Evolutionary conservation across 1,284 basidiomycete genomes (phyloP).

Genomic region (Malassezia globosa): DNA sequence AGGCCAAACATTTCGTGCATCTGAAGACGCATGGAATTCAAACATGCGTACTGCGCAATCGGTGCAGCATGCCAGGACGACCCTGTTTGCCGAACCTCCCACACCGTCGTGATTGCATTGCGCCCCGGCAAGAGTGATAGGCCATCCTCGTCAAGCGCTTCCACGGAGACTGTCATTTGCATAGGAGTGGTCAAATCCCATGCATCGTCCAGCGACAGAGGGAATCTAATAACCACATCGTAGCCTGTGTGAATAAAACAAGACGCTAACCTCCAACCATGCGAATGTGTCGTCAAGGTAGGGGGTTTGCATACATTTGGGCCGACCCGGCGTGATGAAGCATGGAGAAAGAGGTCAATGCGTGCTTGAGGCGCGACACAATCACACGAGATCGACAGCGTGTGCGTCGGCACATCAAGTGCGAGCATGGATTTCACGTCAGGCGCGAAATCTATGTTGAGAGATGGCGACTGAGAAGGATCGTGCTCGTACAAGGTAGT

Average conservation of each 20-base stretch:
- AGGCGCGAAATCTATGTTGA: not conserved
- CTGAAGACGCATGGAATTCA: slow-evolving; percentile 40
- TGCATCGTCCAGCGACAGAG: slow-evolving; percentile 4
- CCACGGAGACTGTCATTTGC: slow-evolving; percentile 35
- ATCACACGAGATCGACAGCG: slow-evolving; percentile 4
- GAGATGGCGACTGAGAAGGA: not conserved
- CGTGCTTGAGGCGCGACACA: slow-evolving; percentile 13
- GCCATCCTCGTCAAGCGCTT: slow-evolving; percentile 40
- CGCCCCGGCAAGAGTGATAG: slow-evolving; percentile 24
- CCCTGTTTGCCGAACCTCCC: not conserved
- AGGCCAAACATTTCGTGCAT: slow-evolving; percentile 44
- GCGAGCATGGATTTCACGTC: not conserved
- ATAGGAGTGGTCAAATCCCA: slow-evolving; percentile 8
- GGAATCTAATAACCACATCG: not conserved
- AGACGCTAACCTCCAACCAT: slow-evolving; percentile 9
- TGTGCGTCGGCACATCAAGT: slow-evolving; percentile 9
- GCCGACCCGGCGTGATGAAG: not conserved
- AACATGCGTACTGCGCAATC: slow-evolving; percentile 5
- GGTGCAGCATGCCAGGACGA: not conserved
- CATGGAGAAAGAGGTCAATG: slow-evolving; percentile 5
- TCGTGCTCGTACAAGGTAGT: not conserved
- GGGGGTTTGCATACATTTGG: not conserved
- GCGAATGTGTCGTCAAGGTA: not conserved
- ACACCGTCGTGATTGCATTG: slow-evolving; percentile 29
- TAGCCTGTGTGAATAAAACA: not conserved